Percentiles rank a stretch among this genome's conserved stretches.
Evolutionary conservation across 495 filamentous ascomycete genomes (phyloP).

Genomic region (Penicillium simplicissimum): DNA sequence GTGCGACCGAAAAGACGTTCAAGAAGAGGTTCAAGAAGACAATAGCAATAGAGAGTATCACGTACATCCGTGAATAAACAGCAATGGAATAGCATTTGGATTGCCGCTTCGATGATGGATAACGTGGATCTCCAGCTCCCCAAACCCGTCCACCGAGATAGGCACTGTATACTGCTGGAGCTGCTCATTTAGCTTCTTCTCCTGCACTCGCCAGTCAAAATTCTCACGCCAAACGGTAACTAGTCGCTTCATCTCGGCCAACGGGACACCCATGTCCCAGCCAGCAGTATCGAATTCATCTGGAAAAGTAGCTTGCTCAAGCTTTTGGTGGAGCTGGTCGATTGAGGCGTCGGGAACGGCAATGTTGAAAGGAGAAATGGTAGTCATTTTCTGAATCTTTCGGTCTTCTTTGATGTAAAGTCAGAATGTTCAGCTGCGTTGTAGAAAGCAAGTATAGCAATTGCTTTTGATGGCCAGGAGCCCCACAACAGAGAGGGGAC

Average conservation of each 20-base stretch:
- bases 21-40: no score
- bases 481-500: not conserved
- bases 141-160: conserved; percentile 39
- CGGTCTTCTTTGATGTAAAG: no score
- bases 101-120: conserved; percentile 57
- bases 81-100: conserved; percentile 55
- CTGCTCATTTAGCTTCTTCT: conserved; percentile 41
- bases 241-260: conserved; percentile 49
- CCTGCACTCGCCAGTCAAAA: conserved; percentile 52
- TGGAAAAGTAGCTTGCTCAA: conserved; percentile 44
- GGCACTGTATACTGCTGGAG: conserved; percentile 41
- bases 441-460: not conserved
- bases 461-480: not conserved
- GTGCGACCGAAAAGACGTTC: not conserved
- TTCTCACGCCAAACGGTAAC: conserved; percentile 44
- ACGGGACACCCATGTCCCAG: conserved; percentile 53
- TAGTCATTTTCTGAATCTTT: conserved; percentile 7
- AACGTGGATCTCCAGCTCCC: conserved; percentile 45
- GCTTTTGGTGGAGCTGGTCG: conserved; percentile 41
- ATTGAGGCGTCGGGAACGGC: conserved; percentile 43
- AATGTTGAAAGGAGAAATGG: conserved; percentile 39
- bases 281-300: conserved; percentile 45
- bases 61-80: conserved; percentile 63
- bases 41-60: not conserved
- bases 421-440: not conserved